These are phyloP conservation scores for Candida maris DNA, from an alignment of 805 yeast genomes.

Conservation along the genomic window DNA sequence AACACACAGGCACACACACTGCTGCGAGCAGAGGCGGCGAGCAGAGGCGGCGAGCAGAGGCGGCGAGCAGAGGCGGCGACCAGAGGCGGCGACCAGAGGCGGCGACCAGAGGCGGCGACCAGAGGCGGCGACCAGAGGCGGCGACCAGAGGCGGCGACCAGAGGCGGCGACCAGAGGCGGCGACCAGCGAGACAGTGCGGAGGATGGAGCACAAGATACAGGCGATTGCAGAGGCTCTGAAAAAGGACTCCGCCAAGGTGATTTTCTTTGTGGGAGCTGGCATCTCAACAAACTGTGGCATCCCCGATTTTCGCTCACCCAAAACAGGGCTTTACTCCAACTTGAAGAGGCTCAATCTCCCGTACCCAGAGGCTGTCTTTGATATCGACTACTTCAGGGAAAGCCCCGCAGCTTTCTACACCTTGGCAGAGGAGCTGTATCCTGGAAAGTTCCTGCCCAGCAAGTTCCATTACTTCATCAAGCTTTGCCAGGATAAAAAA, in stretches of 20 bases:
- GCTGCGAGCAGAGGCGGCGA: too few relatives aligned
- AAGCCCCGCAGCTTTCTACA: conserved; percentile 80
- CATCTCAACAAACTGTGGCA: conserved; percentile 87
- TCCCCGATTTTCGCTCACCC: conserved; percentile 93
- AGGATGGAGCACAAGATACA: conserved; percentile 24
- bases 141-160: too few relatives aligned
- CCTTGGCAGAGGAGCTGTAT: conserved; percentile 76
- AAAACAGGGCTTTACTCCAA: conserved; percentile 85
- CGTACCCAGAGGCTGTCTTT: conserved; percentile 94
- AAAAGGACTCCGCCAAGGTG: conserved; percentile 36
- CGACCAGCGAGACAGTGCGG: too few relatives aligned
- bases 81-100: too few relatives aligned
- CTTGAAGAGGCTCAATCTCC: conserved; percentile 66
- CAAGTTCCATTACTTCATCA: conserved; percentile 70
- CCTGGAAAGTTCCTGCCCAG: conserved; percentile 90
- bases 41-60: too few relatives aligned
- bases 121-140: too few relatives aligned
- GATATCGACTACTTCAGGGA: conserved; percentile 78
- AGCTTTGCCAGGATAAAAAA: conserved; percentile 60
- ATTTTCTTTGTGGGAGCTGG: conserved; percentile 90
- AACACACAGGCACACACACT: too few relatives aligned
- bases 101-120: too few relatives aligned
- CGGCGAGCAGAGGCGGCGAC: too few relatives aligned
- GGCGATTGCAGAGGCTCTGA: conserved; percentile 20
- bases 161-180: too few relatives aligned